phyloP scores from a whole-genome alignment of 1,284 basidiomycete species.

The Fomes fomentarius region DNA sequence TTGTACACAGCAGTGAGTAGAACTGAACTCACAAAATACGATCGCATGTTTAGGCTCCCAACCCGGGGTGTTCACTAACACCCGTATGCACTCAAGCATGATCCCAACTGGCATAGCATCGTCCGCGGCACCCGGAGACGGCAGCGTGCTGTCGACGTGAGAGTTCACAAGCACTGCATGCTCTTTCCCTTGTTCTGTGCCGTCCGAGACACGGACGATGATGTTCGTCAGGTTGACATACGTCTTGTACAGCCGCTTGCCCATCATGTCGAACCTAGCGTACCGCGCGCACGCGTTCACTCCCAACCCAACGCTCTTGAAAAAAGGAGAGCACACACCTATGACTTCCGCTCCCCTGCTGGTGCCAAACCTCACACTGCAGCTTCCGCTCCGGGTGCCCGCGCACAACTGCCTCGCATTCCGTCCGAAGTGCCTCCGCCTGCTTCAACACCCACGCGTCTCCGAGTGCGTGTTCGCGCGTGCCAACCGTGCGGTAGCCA shows the following conservation, averaged over 20 bases:
- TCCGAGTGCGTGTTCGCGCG: slow-evolving; percentile 83
- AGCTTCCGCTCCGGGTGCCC: slow-evolving; percentile 57
- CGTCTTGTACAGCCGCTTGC: slow-evolving; percentile 86
- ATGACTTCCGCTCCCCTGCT: slow-evolving; percentile 85
- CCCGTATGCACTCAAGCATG: slow-evolving; percentile 89
- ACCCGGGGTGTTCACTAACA: slow-evolving; percentile 73
- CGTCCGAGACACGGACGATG: slow-evolving; percentile 86
- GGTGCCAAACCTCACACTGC: slow-evolving; percentile 88
- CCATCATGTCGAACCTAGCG: slow-evolving; percentile 83
- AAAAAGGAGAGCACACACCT: slow-evolving; percentile 50
- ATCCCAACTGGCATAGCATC: slow-evolving; percentile 89
- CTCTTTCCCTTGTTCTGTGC: slow-evolving; percentile 71
- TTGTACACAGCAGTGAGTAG: no score
- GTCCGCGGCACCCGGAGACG: slow-evolving; percentile 86
- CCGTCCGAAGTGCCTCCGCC: slow-evolving; percentile 58
- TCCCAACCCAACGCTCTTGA: no score
- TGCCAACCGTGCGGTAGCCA: slow-evolving; percentile 93
- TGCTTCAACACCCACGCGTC: slow-evolving; percentile 83
- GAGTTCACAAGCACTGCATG: slow-evolving; percentile 89
- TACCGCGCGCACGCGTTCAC: no score
- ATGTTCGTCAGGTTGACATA: slow-evolving; percentile 91
- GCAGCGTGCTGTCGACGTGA: slow-evolving; percentile 86
- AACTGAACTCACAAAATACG: slow-evolving; percentile 72
- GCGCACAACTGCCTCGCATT: slow-evolving; percentile 62
- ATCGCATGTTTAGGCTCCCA: slow-evolving; percentile 82